Percentiles rank a stretch among this genome's conserved stretches.
phyloP scores from a whole-genome alignment of 202 grass and related monocot genomes.

The Bolboschoenoplectus hybrid region DNA sequence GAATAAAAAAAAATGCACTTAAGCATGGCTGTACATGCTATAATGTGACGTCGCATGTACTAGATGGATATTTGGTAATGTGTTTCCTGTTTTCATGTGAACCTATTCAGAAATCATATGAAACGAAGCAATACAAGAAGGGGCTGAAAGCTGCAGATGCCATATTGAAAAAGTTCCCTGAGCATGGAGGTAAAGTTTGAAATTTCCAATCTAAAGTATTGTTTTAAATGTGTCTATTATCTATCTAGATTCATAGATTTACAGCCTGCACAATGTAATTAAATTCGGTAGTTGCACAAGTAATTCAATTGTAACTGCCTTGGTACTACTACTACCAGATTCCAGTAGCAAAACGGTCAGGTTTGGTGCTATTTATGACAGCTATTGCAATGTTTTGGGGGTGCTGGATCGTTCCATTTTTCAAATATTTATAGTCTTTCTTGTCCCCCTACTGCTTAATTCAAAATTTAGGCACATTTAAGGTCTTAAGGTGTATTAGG shows the following conservation, averaged over 20 bases:
- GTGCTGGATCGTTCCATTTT: background rate
- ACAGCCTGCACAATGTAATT: background rate
- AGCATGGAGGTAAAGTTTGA: constrained; percentile 87
- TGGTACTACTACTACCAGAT: background rate
- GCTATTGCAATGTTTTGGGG: constrained; percentile 26
- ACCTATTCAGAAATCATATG: constrained; percentile 88
- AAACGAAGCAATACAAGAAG: constrained; percentile 99
- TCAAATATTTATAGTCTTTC: background rate
- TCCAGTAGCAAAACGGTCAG: background rate
- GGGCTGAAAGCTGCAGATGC: constrained; percentile 96
- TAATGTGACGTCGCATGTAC: background rate
- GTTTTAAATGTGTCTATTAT: background rate
- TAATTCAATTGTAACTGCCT: background rate
- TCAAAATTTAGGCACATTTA: constrained; percentile 13
- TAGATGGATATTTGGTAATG: constrained; percentile 31
- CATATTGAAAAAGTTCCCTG: constrained; percentile 97
- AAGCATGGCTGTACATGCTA: background rate
- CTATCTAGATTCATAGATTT: constrained; percentile 8
- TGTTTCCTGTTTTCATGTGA: constrained; percentile 37
- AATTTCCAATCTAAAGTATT: constrained; percentile 6
- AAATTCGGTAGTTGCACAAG: background rate
- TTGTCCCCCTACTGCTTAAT: background rate
- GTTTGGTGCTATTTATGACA: background rate
- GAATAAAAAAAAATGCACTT: background rate
- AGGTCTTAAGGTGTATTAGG: background rate